A percentile compares a stretch with the other conserved stretches of the same genome.
Conservation (phyloP, 805 yeast genomes). For the Schwanniomyces vanrijiae region DNA sequence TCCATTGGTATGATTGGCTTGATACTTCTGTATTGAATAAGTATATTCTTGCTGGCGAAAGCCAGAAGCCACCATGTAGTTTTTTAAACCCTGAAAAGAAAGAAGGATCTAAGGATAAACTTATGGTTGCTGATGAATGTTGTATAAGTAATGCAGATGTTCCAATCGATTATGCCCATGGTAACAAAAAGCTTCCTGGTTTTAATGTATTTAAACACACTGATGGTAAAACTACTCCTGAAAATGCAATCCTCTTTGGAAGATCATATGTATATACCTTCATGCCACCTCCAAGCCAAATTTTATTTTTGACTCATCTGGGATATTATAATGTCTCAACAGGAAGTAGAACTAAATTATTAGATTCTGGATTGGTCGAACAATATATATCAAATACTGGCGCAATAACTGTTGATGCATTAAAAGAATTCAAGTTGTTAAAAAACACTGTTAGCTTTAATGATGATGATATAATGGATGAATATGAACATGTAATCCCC, state of each 20-base stretch:
- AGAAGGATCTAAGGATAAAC: constrained; percentile 8
- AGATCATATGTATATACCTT: constrained; percentile 42
- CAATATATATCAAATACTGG: constrained; percentile 1
- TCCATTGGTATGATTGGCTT: constrained; percentile 34
- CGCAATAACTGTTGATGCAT: constrained; percentile 3
- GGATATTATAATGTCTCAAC: constrained; percentile 5
- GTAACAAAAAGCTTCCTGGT: constrained; percentile 21
- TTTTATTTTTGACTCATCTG: constrained; percentile 20
- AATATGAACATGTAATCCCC: constrained; percentile 2
- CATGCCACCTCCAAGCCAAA: constrained; percentile 36
- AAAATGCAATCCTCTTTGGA: constrained; percentile 28
- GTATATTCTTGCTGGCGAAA: constrained; percentile 13
- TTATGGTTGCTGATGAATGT: constrained; percentile 12
- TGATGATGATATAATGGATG: background rate
- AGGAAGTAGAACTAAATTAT: constrained; percentile 6
- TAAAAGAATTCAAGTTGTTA: constrained; percentile 16
- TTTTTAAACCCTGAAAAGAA: constrained; percentile 37
- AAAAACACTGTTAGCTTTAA: constrained; percentile 4
- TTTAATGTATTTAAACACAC: constrained; percentile 34
- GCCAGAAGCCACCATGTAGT: constrained; percentile 39
- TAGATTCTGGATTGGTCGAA: constrained; percentile 4
- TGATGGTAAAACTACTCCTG: constrained; percentile 29
- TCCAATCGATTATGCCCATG: constrained; percentile 1
- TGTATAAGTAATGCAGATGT: constrained; percentile 26
- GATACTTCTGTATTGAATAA: constrained; percentile 22